These are phyloP conservation scores for Trametes cingulata DNA, from an alignment of 768 basidiomycete genomes.

Conservation along the genomic window DNA sequence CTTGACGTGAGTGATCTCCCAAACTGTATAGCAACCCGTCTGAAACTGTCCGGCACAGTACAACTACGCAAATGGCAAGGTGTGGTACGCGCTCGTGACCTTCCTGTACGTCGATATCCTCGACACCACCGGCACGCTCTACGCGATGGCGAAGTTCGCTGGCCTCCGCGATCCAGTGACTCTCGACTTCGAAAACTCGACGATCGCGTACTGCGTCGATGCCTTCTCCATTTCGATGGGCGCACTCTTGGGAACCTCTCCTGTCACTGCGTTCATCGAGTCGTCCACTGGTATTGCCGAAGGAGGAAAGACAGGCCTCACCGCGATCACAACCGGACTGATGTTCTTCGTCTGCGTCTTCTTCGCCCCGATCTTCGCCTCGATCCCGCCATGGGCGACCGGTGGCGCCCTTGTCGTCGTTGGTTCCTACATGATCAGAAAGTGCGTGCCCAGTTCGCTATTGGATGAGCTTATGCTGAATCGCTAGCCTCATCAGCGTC, in stretches of 20 bases:
- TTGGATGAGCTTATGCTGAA: background rate
- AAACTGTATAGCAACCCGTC: background rate
- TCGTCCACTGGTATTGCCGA: conserved; percentile 81
- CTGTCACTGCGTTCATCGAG: conserved; percentile 83
- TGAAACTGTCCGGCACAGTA: conserved; percentile 12
- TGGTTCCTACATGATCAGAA: conserved; percentile 87
- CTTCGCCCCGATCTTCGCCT: conserved; percentile 87
- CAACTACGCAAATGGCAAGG: conserved; percentile 56
- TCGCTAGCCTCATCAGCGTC: conserved; percentile 43
- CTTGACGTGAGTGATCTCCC: conserved; percentile 53
- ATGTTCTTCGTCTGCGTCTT: conserved; percentile 84
- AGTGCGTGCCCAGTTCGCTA: conserved; percentile 42
- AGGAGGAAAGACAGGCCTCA: conserved; percentile 87
- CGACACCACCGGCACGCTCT: conserved; percentile 70
- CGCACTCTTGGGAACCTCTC: conserved; percentile 75
- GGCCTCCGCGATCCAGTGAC: conserved; percentile 85
- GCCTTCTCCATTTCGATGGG: conserved; percentile 83
- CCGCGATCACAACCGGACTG: conserved; percentile 69
- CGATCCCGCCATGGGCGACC: conserved; percentile 85
- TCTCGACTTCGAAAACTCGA: conserved; percentile 83
- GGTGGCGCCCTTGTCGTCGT: conserved; percentile 84
- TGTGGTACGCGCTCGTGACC: conserved; percentile 87
- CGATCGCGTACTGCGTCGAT: conserved; percentile 80
- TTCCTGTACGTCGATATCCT: conserved; percentile 90
- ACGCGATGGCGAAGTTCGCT: conserved; percentile 90